These are phyloP conservation scores for Huntiella omanensis DNA, from an alignment of 2,329 filamentous ascomycete genomes.

Conservation along the genomic window DNA sequence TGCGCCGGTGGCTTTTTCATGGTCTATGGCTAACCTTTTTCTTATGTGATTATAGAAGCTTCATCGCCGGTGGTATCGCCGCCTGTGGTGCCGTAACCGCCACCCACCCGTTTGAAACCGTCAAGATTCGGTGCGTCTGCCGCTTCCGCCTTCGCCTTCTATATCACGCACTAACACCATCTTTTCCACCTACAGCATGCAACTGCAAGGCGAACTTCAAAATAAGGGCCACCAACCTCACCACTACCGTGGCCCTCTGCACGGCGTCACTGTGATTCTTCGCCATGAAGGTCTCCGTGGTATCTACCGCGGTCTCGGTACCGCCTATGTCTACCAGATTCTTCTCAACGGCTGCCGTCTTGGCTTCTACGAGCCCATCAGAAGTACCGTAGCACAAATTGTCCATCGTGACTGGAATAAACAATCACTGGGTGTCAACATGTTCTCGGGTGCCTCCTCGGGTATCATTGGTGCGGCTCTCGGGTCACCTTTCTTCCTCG, in stretches of 20 bases:
- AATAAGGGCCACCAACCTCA: slow-evolving; percentile 67
- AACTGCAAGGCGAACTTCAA: slow-evolving; percentile 89
- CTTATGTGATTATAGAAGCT: slow-evolving; percentile 37
- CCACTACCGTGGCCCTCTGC: slow-evolving; percentile 78
- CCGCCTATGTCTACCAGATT: slow-evolving; percentile 91
- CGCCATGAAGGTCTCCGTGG: slow-evolving; percentile 75
- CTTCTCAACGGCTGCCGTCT: slow-evolving; percentile 90
- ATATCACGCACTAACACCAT: neutral
- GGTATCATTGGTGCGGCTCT: slow-evolving; percentile 84
- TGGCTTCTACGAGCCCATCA: slow-evolving; percentile 93
- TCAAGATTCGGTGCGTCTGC: slow-evolving; percentile 75
- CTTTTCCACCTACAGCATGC: slow-evolving; percentile 40
- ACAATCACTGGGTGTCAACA: slow-evolving; percentile 79
- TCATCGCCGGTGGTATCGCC: slow-evolving; percentile 89
- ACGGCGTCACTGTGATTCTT: slow-evolving; percentile 78
- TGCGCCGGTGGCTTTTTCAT: neutral
- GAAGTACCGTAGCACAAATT: slow-evolving; percentile 47
- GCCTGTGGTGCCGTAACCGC: slow-evolving; percentile 95
- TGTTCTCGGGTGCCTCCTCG: slow-evolving; percentile 76
- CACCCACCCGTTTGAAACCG: slow-evolving; percentile 94
- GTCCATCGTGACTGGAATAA: slow-evolving; percentile 54
- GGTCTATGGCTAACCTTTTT: neutral
- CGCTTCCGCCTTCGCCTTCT: neutral
- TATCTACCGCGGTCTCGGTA: slow-evolving; percentile 74
- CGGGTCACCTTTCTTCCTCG: slow-evolving; percentile 90